Base-by-base conservation (phyloP, 768 basidiomycete species). In the Amanita molliuscula region DNA sequence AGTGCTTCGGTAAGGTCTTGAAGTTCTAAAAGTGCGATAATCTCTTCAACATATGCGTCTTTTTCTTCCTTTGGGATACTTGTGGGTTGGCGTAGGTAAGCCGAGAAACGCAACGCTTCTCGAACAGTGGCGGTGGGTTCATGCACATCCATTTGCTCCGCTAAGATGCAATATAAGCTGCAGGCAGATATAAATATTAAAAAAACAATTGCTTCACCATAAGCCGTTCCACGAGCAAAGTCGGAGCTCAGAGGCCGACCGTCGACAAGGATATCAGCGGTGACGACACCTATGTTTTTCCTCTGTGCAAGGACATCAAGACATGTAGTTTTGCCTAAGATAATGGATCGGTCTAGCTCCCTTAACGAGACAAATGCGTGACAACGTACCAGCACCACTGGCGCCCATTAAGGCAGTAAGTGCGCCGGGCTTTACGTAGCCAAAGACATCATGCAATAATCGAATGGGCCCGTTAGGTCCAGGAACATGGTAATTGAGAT, bases 341-440 rank as follows among this genome's bases (percentile, higher is more conserved):
- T 16, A 28, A 36, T 4, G 50, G 16, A 13, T 21, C 11, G 15
- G 38, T 11, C 25, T 18, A 2, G 13, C 40, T 15, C 18, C 59
- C 52, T 35, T 20, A 5, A 26, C 23, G 51, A 54, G 10, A 34
- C 15, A 5, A 26, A 10, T 26, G 34, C 29, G 2, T 18, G 33
- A 10, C 16, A 44, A 69, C 68, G 56, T 60, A 66, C 82, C 84
- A 40, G 86, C 86, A 48, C 87, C 87, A 51, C 81, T 83, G 11
- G 84, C 84, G 53, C 90, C 90, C 88, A 94, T 90, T 8, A 94
- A 72, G 1, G 89, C 91, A 0, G 90, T 91, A 54, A 92, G 63
- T 15, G 82, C 88, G 2, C 89, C 91, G 7, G 91, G 91, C 57
- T 83, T 84, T 38, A 89, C 85, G 59, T 81, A 91, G 0, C 89